Percentiles rank a stretch among this genome's conserved stretches.
phyloP scores from a whole-genome alignment of 306 rosid species.

The Luffa acutangula region DNA sequence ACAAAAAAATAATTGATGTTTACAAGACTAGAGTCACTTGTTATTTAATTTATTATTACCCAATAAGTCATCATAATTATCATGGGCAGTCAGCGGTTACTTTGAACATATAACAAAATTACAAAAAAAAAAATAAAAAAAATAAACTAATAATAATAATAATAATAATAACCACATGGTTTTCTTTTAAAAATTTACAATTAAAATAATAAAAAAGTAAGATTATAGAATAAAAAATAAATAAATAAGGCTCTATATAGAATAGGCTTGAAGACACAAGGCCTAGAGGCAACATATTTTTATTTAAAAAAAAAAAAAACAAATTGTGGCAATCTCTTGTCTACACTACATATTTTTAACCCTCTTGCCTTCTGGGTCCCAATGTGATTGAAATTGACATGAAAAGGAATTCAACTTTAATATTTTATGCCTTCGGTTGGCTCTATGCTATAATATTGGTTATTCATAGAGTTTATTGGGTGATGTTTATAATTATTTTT shows the following conservation, averaged over 20 bases:
- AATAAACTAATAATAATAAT: too few relatives aligned
- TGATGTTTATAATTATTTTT: too few relatives aligned
- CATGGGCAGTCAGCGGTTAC: neutral
- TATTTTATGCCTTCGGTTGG: too few relatives aligned
- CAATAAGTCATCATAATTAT: neutral
- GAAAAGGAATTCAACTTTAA: too few relatives aligned
- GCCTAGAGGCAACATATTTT: too few relatives aligned
- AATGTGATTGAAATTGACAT: neutral
- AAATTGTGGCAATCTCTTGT: too few relatives aligned
- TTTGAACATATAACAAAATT: neutral
- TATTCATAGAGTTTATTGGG: too few relatives aligned
- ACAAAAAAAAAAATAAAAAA: neutral
- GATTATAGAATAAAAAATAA: neutral
- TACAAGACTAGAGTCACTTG: neutral
- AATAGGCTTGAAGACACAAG: neutral
- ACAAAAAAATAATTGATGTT: neutral
- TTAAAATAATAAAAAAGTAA: neutral
- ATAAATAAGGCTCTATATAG: neutral
- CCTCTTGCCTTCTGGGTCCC: neutral
- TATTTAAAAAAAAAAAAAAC: too few relatives aligned
- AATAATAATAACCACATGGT: neutral
- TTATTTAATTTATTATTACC: neutral
- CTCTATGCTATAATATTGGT: too few relatives aligned
- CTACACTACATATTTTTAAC: too few relatives aligned
- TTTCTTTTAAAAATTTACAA: neutral